Evolutionary conservation across 2,329 filamentous ascomycete genomes (phyloP).

Genomic region (Xylaria sp.): DNA sequence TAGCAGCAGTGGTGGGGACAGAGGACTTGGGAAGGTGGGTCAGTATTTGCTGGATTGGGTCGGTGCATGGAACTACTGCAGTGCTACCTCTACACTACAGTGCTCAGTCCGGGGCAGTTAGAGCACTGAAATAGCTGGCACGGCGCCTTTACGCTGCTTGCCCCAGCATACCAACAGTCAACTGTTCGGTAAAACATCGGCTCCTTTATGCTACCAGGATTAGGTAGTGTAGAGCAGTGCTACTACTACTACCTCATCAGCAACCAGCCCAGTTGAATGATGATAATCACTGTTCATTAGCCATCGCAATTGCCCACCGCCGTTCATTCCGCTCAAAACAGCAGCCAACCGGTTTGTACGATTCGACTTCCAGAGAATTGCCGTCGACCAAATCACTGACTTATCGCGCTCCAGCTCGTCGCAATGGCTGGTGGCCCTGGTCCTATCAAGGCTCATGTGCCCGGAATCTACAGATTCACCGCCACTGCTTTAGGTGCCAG

Average conservation of each 20-base stretch:
- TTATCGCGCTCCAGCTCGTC: slow-evolving; percentile 20
- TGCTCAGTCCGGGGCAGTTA: slow-evolving; percentile 14
- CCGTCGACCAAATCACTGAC: slow-evolving; percentile 1
- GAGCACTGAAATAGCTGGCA: slow-evolving; percentile 1
- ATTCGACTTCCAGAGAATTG: background rate
- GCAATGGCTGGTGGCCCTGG: slow-evolving; percentile 52
- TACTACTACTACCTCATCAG: slow-evolving; percentile 7
- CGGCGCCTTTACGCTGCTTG: background rate
- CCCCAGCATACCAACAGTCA: background rate
- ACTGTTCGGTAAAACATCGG: slow-evolving; percentile 27
- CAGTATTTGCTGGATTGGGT: slow-evolving; percentile 2
- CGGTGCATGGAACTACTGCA: slow-evolving; percentile 30
- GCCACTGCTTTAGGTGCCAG: slow-evolving; percentile 89
- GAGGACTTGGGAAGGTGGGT: slow-evolving; percentile 18
- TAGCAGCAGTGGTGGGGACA: slow-evolving; percentile 14
- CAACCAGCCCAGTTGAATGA: slow-evolving; percentile 9
- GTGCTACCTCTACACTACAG: slow-evolving; percentile 13
- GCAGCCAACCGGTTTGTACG: slow-evolving; percentile 13
- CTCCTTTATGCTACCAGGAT: background rate
- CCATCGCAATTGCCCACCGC: slow-evolving; percentile 17
- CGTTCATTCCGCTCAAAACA: background rate
- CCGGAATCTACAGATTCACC: slow-evolving; percentile 80
- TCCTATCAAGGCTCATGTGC: slow-evolving; percentile 58
- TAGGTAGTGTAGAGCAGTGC: background rate
- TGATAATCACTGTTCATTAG: slow-evolving; percentile 16